These are phyloP conservation scores for Colletotrichum agaves DNA, from an alignment of 2,329 filamentous ascomycete species.

Conservation along the genomic window DNA sequence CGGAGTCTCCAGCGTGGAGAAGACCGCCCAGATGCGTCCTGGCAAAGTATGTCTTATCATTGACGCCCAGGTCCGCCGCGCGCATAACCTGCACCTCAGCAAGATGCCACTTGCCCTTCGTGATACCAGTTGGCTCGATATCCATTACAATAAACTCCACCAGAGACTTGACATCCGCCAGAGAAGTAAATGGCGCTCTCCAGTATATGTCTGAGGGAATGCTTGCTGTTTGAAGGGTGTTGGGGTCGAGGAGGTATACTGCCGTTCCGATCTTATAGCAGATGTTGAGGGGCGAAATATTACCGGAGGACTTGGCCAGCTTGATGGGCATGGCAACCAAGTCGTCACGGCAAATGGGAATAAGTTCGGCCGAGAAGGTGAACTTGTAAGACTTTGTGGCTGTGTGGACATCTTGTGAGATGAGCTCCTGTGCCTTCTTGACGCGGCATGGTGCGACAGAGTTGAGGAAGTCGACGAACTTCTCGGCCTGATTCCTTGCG, in stretches of 20 bases:
- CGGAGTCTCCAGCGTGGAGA: slow-evolving; percentile 89
- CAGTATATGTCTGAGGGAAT: slow-evolving; percentile 87
- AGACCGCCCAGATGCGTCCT: slow-evolving; percentile 90
- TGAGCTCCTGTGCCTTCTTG: slow-evolving; percentile 85
- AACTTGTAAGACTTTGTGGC: slow-evolving; percentile 95
- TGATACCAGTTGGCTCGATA: slow-evolving; percentile 80
- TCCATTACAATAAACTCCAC: slow-evolving; percentile 96
- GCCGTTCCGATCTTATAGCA: slow-evolving; percentile 88
- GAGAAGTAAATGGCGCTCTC: slow-evolving; percentile 84
- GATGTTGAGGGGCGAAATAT: slow-evolving; percentile 86
- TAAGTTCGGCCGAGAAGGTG: slow-evolving; percentile 86
- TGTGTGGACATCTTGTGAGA: slow-evolving; percentile 93
- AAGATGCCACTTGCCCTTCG: slow-evolving; percentile 84
- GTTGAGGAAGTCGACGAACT: slow-evolving; percentile 89
- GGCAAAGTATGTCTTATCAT: slow-evolving; percentile 89
- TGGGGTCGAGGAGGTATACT: slow-evolving; percentile 89
- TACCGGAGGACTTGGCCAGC: slow-evolving; percentile 86
- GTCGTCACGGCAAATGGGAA: slow-evolving; percentile 98
- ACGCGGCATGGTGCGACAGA: slow-evolving; percentile 81
- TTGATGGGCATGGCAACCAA: slow-evolving; percentile 92
- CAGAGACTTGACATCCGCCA: slow-evolving; percentile 86
- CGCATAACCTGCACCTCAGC: slow-evolving; percentile 90
- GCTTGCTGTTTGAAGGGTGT: slow-evolving; percentile 90
- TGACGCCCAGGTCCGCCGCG: slow-evolving; percentile 85
- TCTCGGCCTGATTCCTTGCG: slow-evolving; percentile 88